phyloP scores from a whole-genome alignment of 2,329 filamentous ascomycete species.

The Xylogone sp. region DNA sequence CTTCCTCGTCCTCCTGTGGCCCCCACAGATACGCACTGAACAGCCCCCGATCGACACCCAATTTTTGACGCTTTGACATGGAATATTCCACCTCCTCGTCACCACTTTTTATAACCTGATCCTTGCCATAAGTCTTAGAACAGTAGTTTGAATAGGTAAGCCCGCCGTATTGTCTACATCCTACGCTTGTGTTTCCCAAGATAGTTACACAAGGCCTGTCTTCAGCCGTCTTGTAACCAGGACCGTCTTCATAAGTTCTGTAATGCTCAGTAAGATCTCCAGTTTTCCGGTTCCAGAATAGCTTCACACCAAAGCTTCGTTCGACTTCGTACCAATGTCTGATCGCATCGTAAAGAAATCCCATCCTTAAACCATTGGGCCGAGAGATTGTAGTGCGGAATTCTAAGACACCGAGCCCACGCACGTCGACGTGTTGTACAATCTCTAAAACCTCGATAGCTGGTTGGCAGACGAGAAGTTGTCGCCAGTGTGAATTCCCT shows the following conservation, averaged over 20 bases:
- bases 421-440: conserved; percentile 7
- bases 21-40: no score
- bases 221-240: conserved; percentile 4
- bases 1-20: no score
- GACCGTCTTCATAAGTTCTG: neutral
- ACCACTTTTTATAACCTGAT: conserved; percentile 4
- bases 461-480: conserved; percentile 11
- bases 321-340: conserved; percentile 8
- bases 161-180: conserved; percentile 4
- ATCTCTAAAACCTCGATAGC: conserved; percentile 8
- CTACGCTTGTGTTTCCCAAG: conserved; percentile 3
- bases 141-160: conserved; percentile 1
- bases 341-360: conserved; percentile 9
- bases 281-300: neutral
- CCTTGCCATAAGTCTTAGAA: no score
- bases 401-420: conserved; percentile 4
- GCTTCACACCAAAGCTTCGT: neutral
- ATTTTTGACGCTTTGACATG: conserved; percentile 3
- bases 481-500: conserved; percentile 7
- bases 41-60: neutral
- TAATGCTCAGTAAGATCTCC: conserved; percentile 1
- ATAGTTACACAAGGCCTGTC: conserved; percentile 8
- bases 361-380: conserved; percentile 6
- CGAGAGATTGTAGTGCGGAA: conserved; percentile 1
- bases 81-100: conserved; percentile 4